These are phyloP conservation scores for Ceratocystis variospora DNA, from an alignment of 2,329 filamentous ascomycete genomes.

Conservation along the genomic window DNA sequence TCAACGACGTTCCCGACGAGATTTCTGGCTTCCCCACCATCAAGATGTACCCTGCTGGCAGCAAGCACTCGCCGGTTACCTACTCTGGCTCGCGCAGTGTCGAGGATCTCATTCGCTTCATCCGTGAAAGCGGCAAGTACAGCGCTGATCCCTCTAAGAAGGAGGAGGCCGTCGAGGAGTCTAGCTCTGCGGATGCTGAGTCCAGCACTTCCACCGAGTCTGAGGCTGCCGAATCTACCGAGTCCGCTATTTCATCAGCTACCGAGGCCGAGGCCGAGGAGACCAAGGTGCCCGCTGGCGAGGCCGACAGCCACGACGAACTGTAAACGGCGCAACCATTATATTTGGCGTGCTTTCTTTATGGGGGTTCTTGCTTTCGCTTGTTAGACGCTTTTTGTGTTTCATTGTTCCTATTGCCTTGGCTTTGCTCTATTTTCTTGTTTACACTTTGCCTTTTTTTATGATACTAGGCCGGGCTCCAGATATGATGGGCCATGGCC, in stretches of 20 bases:
- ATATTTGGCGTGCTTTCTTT: too few relatives aligned
- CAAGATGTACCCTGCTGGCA: constrained; percentile 88
- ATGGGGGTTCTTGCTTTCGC: not conserved
- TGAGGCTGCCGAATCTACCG: constrained; percentile 32
- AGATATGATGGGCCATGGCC: constrained; percentile 13
- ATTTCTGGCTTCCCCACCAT: constrained; percentile 98
- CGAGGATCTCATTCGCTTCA: constrained; percentile 82
- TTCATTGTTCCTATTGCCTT: constrained; percentile 13
- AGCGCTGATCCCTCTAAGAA: constrained; percentile 49
- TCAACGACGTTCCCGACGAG: constrained; percentile 93
- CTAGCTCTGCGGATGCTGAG: constrained; percentile 11
- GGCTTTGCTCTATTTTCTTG: not conserved
- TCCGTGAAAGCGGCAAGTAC: constrained; percentile 91
- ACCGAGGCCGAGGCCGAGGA: constrained; percentile 28
- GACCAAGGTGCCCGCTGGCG: constrained; percentile 25
- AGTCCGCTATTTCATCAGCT: constrained; percentile 27
- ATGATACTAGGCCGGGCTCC: constrained; percentile 13
- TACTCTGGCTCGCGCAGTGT: constrained; percentile 81
- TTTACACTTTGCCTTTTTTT: not conserved
- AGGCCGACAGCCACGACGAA: constrained; percentile 51
- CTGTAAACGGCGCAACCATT: constrained; percentile 41
- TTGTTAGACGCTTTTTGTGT: constrained; percentile 6
- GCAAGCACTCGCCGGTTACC: constrained; percentile 70
- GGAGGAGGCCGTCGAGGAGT: constrained; percentile 42
- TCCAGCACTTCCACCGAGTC: constrained; percentile 37